phyloP scores from a whole-genome alignment of 129 eudicot genomes.

The Centella asiatica region DNA sequence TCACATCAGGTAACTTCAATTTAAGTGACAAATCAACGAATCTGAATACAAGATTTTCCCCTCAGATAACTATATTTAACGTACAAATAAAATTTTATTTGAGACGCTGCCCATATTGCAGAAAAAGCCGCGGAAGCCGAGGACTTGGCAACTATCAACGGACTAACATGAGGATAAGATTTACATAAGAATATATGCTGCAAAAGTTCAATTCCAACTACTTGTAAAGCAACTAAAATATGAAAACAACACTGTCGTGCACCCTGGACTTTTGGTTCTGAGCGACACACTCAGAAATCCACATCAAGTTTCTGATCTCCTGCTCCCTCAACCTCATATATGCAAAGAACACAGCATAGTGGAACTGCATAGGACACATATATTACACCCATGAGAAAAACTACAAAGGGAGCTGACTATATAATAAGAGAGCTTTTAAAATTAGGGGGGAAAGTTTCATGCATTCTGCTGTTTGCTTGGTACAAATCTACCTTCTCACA shows the following conservation, averaged over 20 bases:
- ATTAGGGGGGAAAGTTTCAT: not conserved
- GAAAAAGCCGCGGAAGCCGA: not conserved
- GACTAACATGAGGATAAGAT: not conserved
- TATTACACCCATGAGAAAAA: not conserved
- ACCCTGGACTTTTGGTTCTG: constrained; percentile 98
- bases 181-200: not conserved
- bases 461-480: not conserved
- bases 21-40: not conserved
- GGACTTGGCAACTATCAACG: constrained; percentile 7
- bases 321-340: constrained; percentile 91
- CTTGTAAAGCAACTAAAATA: constrained; percentile 28
- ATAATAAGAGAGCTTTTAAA: not conserved
- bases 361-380: constrained; percentile 49
- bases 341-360: constrained; percentile 83
- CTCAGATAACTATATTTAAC: not conserved
- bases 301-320: constrained; percentile 96
- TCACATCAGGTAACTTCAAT: not conserved
- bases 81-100: constrained; percentile 5
- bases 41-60: not conserved
- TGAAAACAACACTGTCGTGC: constrained; percentile 90
- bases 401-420: not conserved
- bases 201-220: constrained; percentile 3
- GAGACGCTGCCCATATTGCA: constrained; percentile 4
- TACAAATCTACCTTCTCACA: not conserved
- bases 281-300: constrained; percentile 98